These are phyloP conservation scores for Panicum hallii DNA, from an alignment of 202 grass and related monocot genomes.

Conservation along the genomic window DNA sequence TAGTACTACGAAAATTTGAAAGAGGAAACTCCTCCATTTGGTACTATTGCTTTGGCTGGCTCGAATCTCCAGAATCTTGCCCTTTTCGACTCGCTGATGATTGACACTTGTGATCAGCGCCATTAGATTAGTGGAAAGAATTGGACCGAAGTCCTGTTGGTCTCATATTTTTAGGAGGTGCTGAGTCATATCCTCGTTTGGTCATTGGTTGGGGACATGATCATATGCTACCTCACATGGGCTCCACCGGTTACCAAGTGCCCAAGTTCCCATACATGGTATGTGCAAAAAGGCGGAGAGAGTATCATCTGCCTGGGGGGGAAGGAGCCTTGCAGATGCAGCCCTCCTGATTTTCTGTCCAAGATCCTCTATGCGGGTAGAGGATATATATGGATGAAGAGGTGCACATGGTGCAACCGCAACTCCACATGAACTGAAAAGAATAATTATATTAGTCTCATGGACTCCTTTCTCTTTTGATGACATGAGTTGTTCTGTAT, in stretches of 20 bases:
- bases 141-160: constrained; percentile 23
- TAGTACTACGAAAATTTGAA: constrained; percentile 16
- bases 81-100: constrained; percentile 47
- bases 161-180: constrained; percentile 44
- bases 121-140: constrained; percentile 33
- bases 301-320: not conserved
- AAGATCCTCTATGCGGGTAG: constrained; percentile 7
- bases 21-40: constrained; percentile 36
- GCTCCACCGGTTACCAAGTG: constrained; percentile 44
- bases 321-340: not conserved
- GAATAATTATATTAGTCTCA: not conserved
- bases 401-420: not conserved
- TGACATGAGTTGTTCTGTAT: not conserved
- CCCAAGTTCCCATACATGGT: constrained; percentile 43
- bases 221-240: constrained; percentile 43
- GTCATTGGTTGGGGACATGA: constrained; percentile 40
- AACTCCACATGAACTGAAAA: not conserved
- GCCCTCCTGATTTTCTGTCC: constrained; percentile 16
- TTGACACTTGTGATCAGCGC: constrained; percentile 50
- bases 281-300: constrained; percentile 2
- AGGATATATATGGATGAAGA: not conserved
- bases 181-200: constrained; percentile 48
- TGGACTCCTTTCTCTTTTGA: not conserved
- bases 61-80: constrained; percentile 52
- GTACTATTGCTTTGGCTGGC: constrained; percentile 4